Conservation (phyloP, 441 rosid genomes). For the Pelargonium australe region DNA sequence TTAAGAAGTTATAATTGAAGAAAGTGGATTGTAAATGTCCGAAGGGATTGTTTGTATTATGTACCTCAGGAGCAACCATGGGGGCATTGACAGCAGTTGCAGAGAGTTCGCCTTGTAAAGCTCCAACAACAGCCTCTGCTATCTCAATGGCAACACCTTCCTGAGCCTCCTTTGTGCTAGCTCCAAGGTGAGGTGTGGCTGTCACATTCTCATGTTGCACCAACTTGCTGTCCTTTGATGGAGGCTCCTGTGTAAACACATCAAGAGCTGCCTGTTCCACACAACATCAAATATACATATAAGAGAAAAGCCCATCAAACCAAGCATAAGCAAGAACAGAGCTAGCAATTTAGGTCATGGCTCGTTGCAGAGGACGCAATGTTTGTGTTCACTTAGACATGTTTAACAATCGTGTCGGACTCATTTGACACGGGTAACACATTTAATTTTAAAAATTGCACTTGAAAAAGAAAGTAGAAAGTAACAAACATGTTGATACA, state of each 20-base stretch:
- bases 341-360: background rate
- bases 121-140: slow-evolving; percentile 77
- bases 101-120: slow-evolving; percentile 84
- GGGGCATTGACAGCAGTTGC: slow-evolving; percentile 98
- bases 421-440: background rate
- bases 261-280: slow-evolving; percentile 74
- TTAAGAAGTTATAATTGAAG: too few relatives aligned
- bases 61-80: slow-evolving; percentile 83
- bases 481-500: background rate
- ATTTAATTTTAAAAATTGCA: too few relatives aligned
- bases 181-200: slow-evolving; percentile 96
- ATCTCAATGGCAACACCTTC: slow-evolving; percentile 96
- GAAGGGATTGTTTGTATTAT: background rate
- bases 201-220: slow-evolving; percentile 78
- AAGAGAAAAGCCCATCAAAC: background rate
- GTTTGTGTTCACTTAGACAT: background rate
- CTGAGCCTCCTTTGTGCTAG: slow-evolving; percentile 92
- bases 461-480: too few relatives aligned
- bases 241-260: slow-evolving; percentile 85
- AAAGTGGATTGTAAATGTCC: background rate
- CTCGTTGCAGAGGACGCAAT: background rate
- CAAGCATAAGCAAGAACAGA: background rate
- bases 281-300: background rate
- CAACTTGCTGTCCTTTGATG: slow-evolving; percentile 65
- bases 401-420: too few relatives aligned